Base-by-base conservation (phyloP, 768 basidiomycete species). In the Kwoniella europaea region DNA sequence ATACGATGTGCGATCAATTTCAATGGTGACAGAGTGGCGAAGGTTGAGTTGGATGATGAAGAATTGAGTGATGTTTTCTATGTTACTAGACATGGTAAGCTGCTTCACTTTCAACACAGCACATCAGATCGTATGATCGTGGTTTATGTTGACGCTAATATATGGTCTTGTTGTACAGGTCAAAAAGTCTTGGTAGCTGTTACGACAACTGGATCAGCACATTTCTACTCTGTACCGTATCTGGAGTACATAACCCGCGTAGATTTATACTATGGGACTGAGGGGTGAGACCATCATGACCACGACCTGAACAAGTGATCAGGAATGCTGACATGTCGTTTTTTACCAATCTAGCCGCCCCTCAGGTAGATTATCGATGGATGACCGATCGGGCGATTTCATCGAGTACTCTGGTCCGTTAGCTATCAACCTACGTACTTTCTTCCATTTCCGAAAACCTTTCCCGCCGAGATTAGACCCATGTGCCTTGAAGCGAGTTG, bases 21-120 rank as follows among this genome's bases (percentile, higher is more conserved):
- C 46, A 88, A 85, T 57, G 92, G 92, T 3, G 88, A 91, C 15
- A 86, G 88, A 56, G 82, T 92, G 20, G 88, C 87, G 4, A 91
- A 88, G 80, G 87, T 86, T 1, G 91, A 93, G 20, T 90, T 91
- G 89, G 90, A 89, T 10, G 81, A 81, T 7, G 87, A 90, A 12
- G 84, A 87, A 29, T 82, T 84, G 52, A 86, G 86, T 7, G 87
- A 89, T 58, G 85, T 91, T 16, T 76, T 76, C 60, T 76, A 83
- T 35, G 85, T 93, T 3, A 88, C 88, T 65, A 88, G 87, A 74
- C 86, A 88, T 74, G 88, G 92, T 91, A 76, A 68, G 88, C 72
- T 68, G 70, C 10, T 27, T 15, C 15, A 18, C 22, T 27, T 43
- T 35, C 44, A 53, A 41, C 15, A 20, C 10, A 53, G 35, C 7